Percentiles rank a stretch among this genome's conserved stretches.
phyloP scores from a whole-genome alignment of 352 stramenopile species.

The Hyaloperonospora brassicae region DNA sequence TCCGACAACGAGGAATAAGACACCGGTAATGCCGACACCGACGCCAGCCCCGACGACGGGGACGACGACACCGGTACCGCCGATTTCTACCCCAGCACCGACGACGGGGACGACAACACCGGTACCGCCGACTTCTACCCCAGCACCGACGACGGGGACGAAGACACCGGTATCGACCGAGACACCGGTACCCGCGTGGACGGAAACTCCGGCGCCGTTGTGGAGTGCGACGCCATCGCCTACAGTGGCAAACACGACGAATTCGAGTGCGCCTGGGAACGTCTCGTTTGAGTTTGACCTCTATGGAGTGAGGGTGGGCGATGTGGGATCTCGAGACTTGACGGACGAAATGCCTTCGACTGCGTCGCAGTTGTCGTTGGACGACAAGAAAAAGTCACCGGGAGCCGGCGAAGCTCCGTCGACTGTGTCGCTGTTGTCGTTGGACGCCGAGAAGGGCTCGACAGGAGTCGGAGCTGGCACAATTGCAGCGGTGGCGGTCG shows the following conservation, averaged over 20 bases:
- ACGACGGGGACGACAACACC: too few relatives aligned
- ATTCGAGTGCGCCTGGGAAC: too few relatives aligned
- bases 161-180: too few relatives aligned
- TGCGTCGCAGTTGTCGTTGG: background rate
- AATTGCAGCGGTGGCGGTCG: constrained; percentile 8
- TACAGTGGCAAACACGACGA: too few relatives aligned
- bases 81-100: constrained; percentile 3
- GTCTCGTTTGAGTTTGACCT: too few relatives aligned
- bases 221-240: too few relatives aligned
- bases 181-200: too few relatives aligned
- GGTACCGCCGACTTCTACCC: too few relatives aligned
- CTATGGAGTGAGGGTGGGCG: too few relatives aligned
- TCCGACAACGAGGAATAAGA: constrained; percentile 5
- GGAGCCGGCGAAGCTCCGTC: constrained; percentile 9
- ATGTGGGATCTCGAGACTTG: too few relatives aligned
- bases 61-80: constrained; percentile 4
- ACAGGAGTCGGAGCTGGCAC: constrained; percentile 1
- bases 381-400: constrained; percentile 8
- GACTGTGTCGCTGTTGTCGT: constrained; percentile 14
- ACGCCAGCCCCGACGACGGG: constrained; percentile 5
- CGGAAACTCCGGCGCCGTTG: too few relatives aligned
- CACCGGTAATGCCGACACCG: constrained; percentile 9
- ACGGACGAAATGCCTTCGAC: background rate
- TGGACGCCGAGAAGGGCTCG: background rate
- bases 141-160: too few relatives aligned